These are phyloP conservation scores for Phytophthora pisi DNA, from an alignment of 352 stramenopile genomes.

Conservation along the genomic window DNA sequence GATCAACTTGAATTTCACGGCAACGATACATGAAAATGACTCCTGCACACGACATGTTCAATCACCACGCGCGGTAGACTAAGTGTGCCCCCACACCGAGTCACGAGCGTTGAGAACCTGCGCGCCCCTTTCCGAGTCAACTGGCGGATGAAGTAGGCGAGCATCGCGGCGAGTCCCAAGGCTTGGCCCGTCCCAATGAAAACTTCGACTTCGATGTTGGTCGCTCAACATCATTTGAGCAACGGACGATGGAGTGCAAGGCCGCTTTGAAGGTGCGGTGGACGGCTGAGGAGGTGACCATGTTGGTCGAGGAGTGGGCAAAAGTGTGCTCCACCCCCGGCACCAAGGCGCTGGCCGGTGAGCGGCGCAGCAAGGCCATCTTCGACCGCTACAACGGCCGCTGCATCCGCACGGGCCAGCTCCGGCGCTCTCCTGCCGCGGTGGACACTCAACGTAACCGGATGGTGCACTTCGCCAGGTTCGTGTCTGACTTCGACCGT, in stretches of 20 bases:
- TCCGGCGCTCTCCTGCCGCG: constrained; percentile 18
- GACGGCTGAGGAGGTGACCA: constrained; percentile 14
- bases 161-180: constrained; percentile 1
- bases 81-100: background rate
- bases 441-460: constrained; percentile 26
- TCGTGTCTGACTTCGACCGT: constrained; percentile 22
- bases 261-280: constrained; percentile 25
- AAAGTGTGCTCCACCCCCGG: constrained; percentile 5
- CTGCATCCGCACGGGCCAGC: constrained; percentile 10
- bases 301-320: constrained; percentile 27
- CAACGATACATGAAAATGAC: background rate
- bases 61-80: background rate
- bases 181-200: background rate
- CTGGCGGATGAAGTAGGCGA: background rate
- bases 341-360: constrained; percentile 3
- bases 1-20: background rate
- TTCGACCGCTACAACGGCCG: constrained; percentile 25
- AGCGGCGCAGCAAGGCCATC: constrained; percentile 14
- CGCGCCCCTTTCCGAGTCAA: background rate
- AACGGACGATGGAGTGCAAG: constrained; percentile 16
- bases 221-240: too few species aligned
- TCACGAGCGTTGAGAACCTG: background rate
- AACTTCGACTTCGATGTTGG: background rate
- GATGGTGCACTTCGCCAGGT: constrained; percentile 17
- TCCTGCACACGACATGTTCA: background rate